Base-by-base conservation (phyloP, 176 grass and related monocot genomes). In the Saccharum officinarum region DNA sequence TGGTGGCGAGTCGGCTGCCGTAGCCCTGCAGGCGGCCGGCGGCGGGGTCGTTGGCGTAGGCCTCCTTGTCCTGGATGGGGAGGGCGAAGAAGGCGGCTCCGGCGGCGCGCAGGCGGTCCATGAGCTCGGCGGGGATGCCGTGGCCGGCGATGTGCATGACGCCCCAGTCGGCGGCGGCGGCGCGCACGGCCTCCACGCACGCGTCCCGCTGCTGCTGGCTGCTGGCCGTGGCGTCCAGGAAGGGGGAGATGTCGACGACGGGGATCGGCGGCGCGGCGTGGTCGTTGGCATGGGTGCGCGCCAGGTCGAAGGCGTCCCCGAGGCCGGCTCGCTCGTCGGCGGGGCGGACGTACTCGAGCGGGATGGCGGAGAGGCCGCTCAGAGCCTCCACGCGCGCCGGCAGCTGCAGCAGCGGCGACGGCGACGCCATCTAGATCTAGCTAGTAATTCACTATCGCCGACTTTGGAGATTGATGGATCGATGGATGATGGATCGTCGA, bases 111-210 rank as follows among this genome's bases (percentile, higher is more conserved):
- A 98, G 62, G 7, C 63, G 62, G 15, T 89, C 93, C 22, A 94
- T 18, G 16, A 94, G 49, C 10, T 89, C 91, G 3, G 9, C 23
- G 4, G 91, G 45, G 50, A 98, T 79, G 26, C 93, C 91, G 68
- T 98, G 96, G 8, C 92, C 92, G 6, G 89, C 80, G 39, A 98
- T 17, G 86, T 98, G 96, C 93, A 98, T 92, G 9, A 98, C 96
- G 36, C 96, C 96, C 93, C 96, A 98, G 10, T 92, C 96, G 23
- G 28, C 31, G 0, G 96, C 96, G 20, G 91, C 96, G 33, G 50
- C 79, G 45, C 82, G 57, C 76, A 94, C 91, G 6, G 85, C 91
- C 63, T 85, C 92, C 36, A 88, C 84, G 69, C 87, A 92, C 16
- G 69, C 76, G 80, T 30, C 36, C 44, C 67, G 59, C 59, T 61